Base-by-base conservation (phyloP, 2,329 filamentous ascomycete species). In the Ophiostoma piceae region DNA sequence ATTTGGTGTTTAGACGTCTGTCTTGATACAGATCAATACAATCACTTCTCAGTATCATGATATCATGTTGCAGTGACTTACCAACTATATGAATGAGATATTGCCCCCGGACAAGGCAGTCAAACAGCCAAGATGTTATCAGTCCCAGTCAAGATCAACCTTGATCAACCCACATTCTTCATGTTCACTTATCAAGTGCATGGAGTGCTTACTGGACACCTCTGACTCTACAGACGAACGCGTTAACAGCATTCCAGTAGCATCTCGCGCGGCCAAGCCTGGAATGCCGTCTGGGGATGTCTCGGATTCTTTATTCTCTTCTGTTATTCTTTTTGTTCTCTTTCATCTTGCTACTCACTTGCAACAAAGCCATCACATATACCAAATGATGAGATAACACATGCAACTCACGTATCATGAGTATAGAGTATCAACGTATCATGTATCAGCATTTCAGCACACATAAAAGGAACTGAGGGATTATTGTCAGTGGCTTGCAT, bases 211-310 rank as follows among this genome's bases (percentile, higher is more conserved):
- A 54, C 47, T 54, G 47, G 47, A 26, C 4, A 9, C 37, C 11
- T 39, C 11, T 7, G 8, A 35, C 5, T 35, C 35, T 35, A 35
- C 35, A 35, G 8, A 35, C 35, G 35, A 41, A 41, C 51, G 51
- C 51, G 51, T 57, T 26, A 57, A 57, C 51, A 26, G 51, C 51
- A 57, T 57, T 57, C 51, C 51, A 57, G 51, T 14, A 29, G n/a
- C 51, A 57, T 26, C 51, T 16, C 51, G 51, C 51, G 51, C 51
- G 51, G 51, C n/a, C 51, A 26, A 57, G 14, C 51, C n/a, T 26
- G 51, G 51, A 54, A 26, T 54, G 7, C 12, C n/a, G 11, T 19
- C 3, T 43, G 41, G 41, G 12, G 41, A 43, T 47, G 43, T 47
- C 43, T 47, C 7, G 43, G 43, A 43, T 47, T 47, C 16, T 47